These are phyloP conservation scores for Sporothrix globosa DNA, from an alignment of 2,329 filamentous ascomycete genomes.

Conservation along the genomic window DNA sequence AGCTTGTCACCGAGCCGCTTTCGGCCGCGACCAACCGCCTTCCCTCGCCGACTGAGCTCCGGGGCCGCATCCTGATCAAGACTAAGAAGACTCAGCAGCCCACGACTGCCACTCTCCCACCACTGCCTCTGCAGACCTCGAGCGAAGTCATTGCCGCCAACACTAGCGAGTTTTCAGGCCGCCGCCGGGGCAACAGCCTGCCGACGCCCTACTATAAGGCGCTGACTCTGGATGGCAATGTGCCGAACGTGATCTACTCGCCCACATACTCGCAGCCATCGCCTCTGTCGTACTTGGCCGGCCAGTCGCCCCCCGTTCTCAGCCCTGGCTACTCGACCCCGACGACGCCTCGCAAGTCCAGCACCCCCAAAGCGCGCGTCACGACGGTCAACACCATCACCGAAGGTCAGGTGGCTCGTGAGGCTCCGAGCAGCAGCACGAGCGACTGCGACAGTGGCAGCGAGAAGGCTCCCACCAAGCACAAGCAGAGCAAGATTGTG, in stretches of 20 bases:
- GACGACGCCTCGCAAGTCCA: slow-evolving; percentile 46
- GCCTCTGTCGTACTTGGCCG: slow-evolving; percentile 41
- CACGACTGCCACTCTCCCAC: background rate
- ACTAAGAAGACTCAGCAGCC: slow-evolving; percentile 76
- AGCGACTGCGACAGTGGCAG: slow-evolving; percentile 77
- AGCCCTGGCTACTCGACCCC: slow-evolving; percentile 49
- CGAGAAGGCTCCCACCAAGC: slow-evolving; percentile 60
- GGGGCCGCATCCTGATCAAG: slow-evolving; percentile 85
- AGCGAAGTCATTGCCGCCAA: slow-evolving; percentile 36
- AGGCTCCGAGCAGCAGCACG: slow-evolving; percentile 60
- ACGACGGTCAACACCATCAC: slow-evolving; percentile 63
- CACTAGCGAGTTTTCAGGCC: slow-evolving; percentile 43
- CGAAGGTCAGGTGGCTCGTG: slow-evolving; percentile 58
- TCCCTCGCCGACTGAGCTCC: slow-evolving; percentile 84
- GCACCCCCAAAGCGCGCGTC: slow-evolving; percentile 57
- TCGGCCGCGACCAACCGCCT: slow-evolving; percentile 68
- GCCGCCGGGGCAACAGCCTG: slow-evolving; percentile 68
- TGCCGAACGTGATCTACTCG: slow-evolving; percentile 11
- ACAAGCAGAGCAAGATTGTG: slow-evolving; percentile 80
- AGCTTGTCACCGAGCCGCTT: slow-evolving; percentile 75
- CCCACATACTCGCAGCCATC: slow-evolving; percentile 22
- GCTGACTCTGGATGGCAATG: slow-evolving; percentile 54
- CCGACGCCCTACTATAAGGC: slow-evolving; percentile 75
- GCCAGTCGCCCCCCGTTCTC: slow-evolving; percentile 59
- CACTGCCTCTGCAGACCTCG: slow-evolving; percentile 33